Evolutionary conservation across 805 yeast genomes (phyloP).

Genomic region (Kazachstania kunashirensis): DNA sequence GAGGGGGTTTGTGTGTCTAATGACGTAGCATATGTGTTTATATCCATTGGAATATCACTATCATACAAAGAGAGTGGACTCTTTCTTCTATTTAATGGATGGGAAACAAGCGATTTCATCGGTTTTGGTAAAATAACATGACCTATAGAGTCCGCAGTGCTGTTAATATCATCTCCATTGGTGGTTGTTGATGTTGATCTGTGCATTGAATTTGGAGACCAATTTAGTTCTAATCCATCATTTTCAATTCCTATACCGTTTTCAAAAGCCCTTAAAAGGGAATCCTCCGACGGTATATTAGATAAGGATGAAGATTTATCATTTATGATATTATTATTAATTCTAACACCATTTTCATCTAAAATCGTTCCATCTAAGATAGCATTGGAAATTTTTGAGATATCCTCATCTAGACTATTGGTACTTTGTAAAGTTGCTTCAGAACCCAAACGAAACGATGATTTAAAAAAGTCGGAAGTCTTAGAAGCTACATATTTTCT

Average conservation of each 20-base stretch:
- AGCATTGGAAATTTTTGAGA: slow-evolving; percentile 19
- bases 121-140: slow-evolving; percentile 7
- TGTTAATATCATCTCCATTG: neutral
- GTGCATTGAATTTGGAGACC: slow-evolving; percentile 6
- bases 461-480: slow-evolving; percentile 28
- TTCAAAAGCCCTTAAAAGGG: slow-evolving; percentile 1
- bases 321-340: slow-evolving; percentile 3
- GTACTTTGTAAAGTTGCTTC: slow-evolving; percentile 18
- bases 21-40: neutral
- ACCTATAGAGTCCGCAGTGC: neutral
- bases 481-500: slow-evolving; percentile 20
- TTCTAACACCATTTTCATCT: slow-evolving; percentile 13
- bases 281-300: slow-evolving; percentile 6
- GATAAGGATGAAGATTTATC: slow-evolving; percentile 7
- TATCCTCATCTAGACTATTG: slow-evolving; percentile 19
- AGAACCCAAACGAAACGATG: slow-evolving; percentile 21
- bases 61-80: slow-evolving; percentile 4
- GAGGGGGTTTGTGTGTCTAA: slow-evolving; percentile 5
- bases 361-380: slow-evolving; percentile 21
- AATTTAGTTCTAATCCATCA: slow-evolving; percentile 2
- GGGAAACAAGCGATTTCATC: slow-evolving; percentile 6
- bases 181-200: slow-evolving; percentile 7
- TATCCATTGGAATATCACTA: neutral
- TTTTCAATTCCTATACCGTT: neutral
- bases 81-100: slow-evolving; percentile 1